Percentiles rank a stretch among this genome's conserved stretches.
These are phyloP conservation scores for Pseudocercospora eumusae DNA, from an alignment of 2,329 filamentous ascomycete genomes.

Conservation along the genomic window DNA sequence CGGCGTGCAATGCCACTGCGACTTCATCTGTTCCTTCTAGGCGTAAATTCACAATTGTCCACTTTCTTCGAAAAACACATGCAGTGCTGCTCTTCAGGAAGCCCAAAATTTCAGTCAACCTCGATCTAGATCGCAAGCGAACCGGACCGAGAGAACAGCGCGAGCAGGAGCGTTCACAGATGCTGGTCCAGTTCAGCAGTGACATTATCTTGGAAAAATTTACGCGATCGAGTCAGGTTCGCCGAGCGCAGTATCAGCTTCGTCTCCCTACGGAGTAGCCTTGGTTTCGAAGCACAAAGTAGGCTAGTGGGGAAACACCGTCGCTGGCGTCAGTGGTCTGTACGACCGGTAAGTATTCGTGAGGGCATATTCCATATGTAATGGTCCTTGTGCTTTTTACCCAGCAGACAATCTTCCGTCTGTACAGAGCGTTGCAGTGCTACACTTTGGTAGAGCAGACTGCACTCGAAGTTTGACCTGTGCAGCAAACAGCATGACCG, in stretches of 20 bases:
- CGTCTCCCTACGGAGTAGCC: not conserved
- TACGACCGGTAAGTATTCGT: not conserved
- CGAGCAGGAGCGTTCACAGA: not conserved
- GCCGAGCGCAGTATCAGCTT: not conserved
- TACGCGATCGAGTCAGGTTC: not conserved
- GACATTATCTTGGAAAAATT: not conserved
- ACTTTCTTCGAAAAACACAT: not conserved
- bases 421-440: not conserved
- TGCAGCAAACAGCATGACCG: not conserved
- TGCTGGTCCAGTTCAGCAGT: not conserved
- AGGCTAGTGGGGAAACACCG: not conserved
- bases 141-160: not conserved
- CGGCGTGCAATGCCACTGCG: not conserved
- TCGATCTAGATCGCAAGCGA: not conserved
- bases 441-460: not conserved
- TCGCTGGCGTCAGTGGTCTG: not conserved
- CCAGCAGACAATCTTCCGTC: not conserved
- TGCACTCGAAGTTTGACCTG: not conserved
- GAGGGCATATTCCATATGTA: not conserved
- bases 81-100: not conserved
- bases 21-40: not conserved
- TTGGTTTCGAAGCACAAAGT: conserved; percentile 1
- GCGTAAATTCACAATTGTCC: not conserved
- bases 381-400: not conserved
- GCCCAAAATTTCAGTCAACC: not conserved